phyloP scores from a whole-genome alignment of 2,329 filamentous ascomycete genomes.

The Orbilia javanica region DNA sequence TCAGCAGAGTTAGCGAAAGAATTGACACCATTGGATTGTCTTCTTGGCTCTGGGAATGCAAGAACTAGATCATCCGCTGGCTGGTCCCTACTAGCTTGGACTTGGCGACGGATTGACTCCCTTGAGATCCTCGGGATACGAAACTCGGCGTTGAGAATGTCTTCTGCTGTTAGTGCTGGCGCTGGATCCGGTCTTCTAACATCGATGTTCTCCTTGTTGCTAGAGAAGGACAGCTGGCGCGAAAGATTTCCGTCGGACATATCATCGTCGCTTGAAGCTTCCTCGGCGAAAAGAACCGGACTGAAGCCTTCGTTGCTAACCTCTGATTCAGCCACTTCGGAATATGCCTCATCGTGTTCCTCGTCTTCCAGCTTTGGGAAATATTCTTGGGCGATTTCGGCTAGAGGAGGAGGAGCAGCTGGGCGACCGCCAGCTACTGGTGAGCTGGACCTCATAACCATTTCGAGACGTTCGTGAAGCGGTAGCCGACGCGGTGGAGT shows the following conservation, averaged over 20 bases:
- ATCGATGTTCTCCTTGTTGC: slow-evolving; percentile 59
- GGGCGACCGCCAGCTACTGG: slow-evolving; percentile 66
- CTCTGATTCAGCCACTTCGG: slow-evolving; percentile 50
- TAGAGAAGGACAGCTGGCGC: slow-evolving; percentile 54
- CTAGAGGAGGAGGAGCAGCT: slow-evolving; percentile 34
- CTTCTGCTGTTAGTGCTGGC: slow-evolving; percentile 60
- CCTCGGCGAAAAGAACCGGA: slow-evolving; percentile 59
- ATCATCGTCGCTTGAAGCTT: slow-evolving; percentile 62
- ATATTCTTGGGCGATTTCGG: slow-evolving; percentile 47
- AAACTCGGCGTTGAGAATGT: slow-evolving; percentile 55
- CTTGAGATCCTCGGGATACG: slow-evolving; percentile 80
- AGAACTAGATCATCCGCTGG: slow-evolving; percentile 66
- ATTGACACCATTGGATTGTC: slow-evolving; percentile 46
- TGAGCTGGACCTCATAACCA: slow-evolving; percentile 76
- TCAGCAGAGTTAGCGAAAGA: slow-evolving; percentile 29
- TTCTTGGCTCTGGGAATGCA: slow-evolving; percentile 43
- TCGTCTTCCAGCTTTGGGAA: slow-evolving; percentile 68
- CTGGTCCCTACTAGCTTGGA: slow-evolving; percentile 75
- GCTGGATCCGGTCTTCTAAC: slow-evolving; percentile 44
- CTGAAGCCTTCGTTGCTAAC: slow-evolving; percentile 59
- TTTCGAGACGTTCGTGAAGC: slow-evolving; percentile 58
- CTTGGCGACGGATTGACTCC: slow-evolving; percentile 90
- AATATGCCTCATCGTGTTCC: slow-evolving; percentile 61
- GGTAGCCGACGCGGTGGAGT: slow-evolving; percentile 58
- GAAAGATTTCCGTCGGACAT: slow-evolving; percentile 55